Evolutionary conservation across 2,329 filamentous ascomycete species (phyloP).

Genomic region (Penicillium sumatraense): DNA sequence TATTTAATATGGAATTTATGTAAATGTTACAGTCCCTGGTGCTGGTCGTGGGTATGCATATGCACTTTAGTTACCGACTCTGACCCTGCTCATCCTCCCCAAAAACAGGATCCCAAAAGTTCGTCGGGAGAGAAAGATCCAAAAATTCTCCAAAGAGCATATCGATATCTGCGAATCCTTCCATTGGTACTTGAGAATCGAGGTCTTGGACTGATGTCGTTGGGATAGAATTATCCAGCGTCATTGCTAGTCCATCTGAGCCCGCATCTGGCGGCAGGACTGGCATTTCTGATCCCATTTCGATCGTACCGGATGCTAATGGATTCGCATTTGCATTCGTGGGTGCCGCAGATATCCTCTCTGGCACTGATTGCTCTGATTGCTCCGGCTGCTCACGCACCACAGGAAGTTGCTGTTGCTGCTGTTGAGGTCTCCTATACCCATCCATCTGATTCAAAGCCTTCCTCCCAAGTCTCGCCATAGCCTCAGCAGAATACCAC

Average conservation of each 20-base stretch:
- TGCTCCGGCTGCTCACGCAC: background rate
- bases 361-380: background rate
- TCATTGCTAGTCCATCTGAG: constrained; percentile 4
- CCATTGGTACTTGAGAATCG: constrained; percentile 32
- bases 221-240: constrained; percentile 45
- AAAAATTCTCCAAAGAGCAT: constrained; percentile 41
- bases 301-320: background rate
- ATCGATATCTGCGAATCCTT: constrained; percentile 40
- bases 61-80: too few species aligned
- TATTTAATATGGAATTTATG: too few species aligned
- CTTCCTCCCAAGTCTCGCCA: constrained; percentile 46
- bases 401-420: background rate
- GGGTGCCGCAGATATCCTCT: too few species aligned
- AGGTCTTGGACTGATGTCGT: constrained; percentile 46
- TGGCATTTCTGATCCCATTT: background rate
- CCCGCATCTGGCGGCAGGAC: background rate
- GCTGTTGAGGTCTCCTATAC: constrained; percentile 15
- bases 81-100: constrained; percentile 10
- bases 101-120: constrained; percentile 44
- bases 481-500: constrained; percentile 49
- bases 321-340: background rate
- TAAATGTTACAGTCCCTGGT: too few species aligned
- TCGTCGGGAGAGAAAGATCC: constrained; percentile 40
- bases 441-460: constrained; percentile 39
- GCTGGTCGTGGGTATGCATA: background rate